Base-by-base conservation (phyloP, 306 rosid species). In the Rosa persica region DNA sequence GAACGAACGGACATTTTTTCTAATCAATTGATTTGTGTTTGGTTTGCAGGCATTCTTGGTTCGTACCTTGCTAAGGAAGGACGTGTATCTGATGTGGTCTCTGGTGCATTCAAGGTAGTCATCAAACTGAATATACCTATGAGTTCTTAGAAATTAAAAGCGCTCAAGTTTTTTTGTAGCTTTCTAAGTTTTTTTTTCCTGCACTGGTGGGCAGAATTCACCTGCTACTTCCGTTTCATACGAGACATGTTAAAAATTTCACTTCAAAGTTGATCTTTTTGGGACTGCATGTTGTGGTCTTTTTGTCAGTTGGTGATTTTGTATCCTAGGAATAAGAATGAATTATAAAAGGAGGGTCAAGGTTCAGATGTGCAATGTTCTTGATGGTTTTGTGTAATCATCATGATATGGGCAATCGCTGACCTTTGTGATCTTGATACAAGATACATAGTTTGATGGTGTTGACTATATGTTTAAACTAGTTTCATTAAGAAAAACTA, bases 21-120 rank as follows among this genome's bases (percentile, higher is more conserved):
- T 87, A 34, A 83, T 43, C 46, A 12, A 46, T 44, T 43, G 66
- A 43, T 54, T 67, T 64, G 30, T 68, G n/a, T 13, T 76, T 79
- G 65, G 68, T 42, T 81, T 82, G 71, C 81, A 96, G 99, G 99
- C 76, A 46, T 96, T 78, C 78, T 89, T 77, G 99, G 99, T 75
- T 93, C 98, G 30, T 89, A 87, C 49, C 78, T 96, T 78, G 99
- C 92, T 15, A 90, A 93, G 77, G 99, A 96, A 80, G 97, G 96
- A 49, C 82, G 91, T 48, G 84, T 89, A 25, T 88, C 96, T 67
- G 88, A 87, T 87, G 17, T 90, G 3, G 81, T 89, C 34, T 89
- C 99, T 2, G 94, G 98, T 77, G 94, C 97, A 75, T 87, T 85
- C 70, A 93, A 91, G 98, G 99, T 96, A 82, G 67, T 87, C 47